Evolutionary conservation across 1,284 basidiomycete species (phyloP), one percentile per base, ranked within the genome.

Genomic region (Fomitiporia mediterranea): DNA sequence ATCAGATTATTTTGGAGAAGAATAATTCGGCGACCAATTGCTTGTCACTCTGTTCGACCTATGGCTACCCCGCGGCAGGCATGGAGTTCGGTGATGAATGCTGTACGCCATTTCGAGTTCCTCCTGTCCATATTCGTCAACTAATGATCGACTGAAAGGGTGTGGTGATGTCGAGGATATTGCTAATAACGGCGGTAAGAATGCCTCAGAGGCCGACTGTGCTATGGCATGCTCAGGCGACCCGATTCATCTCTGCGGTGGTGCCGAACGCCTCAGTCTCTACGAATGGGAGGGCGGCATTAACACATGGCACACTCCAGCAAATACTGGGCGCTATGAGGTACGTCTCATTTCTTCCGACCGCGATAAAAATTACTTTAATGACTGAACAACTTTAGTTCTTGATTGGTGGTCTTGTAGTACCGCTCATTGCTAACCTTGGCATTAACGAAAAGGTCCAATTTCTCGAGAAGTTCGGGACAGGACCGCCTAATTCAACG

Each of bases 401-500:
- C 68, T 73, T 88, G 58, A 78, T 75, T 27, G 71, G 68, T 30
- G 85, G 86, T 11, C 74, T 89, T 32, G 73, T 87, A 53, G 80
- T 87, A 4, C 86, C 87, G 2, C 72, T 89, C 52, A 78, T 89
- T 42, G 81, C 84, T 4, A 89, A 87, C 0, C 72, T 90, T 35
- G 86, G 87, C 3, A 74, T 86, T 67, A 90, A 90, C 72, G 80
- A 83, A 72, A 90, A 90, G 65, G 81, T 90, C 51, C 79, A 80
- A 0, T 87, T 90, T 71, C 71, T 90, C 6, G 87, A 90, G 69
- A 90, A 90, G 67, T 68, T 23, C 3, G 76, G 76, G 1, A 78
- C 78, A 67, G 60, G 79, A 76, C 27, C 84, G 74, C 62, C 68
- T 17, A 90, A 90, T 64, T 77, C 82, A 5, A 89, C 87, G 27